A percentile compares a stretch with the other conserved stretches of the same genome.
These are phyloP conservation scores for Trametes coccinea DNA, from an alignment of 768 basidiomycete genomes.

Conservation along the genomic window DNA sequence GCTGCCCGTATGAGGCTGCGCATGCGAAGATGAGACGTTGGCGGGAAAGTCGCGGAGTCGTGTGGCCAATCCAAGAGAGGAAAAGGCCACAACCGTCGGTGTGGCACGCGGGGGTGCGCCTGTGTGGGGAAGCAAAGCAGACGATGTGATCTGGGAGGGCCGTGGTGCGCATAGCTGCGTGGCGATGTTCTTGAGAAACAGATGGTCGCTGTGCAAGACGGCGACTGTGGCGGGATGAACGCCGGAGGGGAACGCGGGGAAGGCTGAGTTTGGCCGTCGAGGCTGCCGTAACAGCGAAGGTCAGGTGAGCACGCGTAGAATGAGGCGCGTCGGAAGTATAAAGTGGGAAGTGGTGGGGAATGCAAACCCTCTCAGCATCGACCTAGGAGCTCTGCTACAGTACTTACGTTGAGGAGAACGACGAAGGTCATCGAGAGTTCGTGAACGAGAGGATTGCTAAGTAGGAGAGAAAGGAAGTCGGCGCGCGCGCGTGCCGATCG, in stretches of 20 bases:
- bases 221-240: constrained; percentile 5
- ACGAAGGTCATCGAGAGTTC: constrained; percentile 1
- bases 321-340: constrained; percentile 15
- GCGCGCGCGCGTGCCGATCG: too few species aligned
- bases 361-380: not conserved
- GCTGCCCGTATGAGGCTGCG: not conserved
- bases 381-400: too few species aligned
- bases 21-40: constrained; percentile 3
- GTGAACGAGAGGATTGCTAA: too few species aligned
- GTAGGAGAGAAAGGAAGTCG: not conserved
- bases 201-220: constrained; percentile 15
- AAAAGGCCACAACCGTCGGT: not conserved
- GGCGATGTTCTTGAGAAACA: constrained; percentile 16
- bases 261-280: not conserved
- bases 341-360: constrained; percentile 2
- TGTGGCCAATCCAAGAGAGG: not conserved
- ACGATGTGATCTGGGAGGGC: constrained; percentile 6
- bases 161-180: not conserved
- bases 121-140: constrained; percentile 9
- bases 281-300: constrained; percentile 12
- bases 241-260: constrained; percentile 10
- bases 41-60: not conserved
- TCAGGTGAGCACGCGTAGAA: constrained; percentile 14
- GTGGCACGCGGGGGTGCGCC: constrained; percentile 12
- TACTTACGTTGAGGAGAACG: not conserved